Percentiles rank a stretch among this genome's conserved stretches.
Evolutionary conservation across 176 grass and related monocot species (phyloP).

Genomic region (Bolboschoenus planiculmis): DNA sequence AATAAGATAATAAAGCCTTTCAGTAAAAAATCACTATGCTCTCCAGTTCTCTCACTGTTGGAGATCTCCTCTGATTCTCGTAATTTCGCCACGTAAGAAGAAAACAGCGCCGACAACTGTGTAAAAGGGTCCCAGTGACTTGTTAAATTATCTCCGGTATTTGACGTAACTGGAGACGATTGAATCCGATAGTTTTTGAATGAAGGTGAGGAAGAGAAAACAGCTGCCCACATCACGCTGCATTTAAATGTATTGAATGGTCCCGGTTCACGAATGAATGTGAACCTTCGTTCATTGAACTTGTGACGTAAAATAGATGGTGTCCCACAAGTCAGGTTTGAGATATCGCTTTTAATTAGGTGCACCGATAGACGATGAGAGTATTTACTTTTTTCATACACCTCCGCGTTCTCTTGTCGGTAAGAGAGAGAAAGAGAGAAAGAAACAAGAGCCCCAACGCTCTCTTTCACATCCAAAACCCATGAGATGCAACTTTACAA

Average conservation of each 20-base stretch:
- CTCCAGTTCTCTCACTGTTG: not conserved
- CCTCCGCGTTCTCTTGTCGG: conserved; percentile 23
- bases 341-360: not conserved
- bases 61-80: not conserved
- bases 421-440: not conserved
- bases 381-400: not conserved
- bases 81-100: not conserved
- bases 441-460: conserved; percentile 8
- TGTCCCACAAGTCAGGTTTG: not conserved
- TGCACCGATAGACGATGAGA: not conserved
- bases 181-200: not conserved
- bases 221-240: not conserved
- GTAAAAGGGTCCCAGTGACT: not conserved
- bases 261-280: not conserved
- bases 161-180: not conserved
- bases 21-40: not conserved
- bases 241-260: not conserved
- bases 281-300: not conserved
- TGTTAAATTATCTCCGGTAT: not conserved
- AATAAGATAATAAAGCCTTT: not conserved
- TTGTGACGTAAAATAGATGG: not conserved
- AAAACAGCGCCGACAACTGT: not conserved
- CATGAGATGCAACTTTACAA: not conserved
- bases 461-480: not conserved
- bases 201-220: not conserved